Conservation (phyloP, 2,329 filamentous ascomycete genomes). For the Lojkania enalia region DNA sequence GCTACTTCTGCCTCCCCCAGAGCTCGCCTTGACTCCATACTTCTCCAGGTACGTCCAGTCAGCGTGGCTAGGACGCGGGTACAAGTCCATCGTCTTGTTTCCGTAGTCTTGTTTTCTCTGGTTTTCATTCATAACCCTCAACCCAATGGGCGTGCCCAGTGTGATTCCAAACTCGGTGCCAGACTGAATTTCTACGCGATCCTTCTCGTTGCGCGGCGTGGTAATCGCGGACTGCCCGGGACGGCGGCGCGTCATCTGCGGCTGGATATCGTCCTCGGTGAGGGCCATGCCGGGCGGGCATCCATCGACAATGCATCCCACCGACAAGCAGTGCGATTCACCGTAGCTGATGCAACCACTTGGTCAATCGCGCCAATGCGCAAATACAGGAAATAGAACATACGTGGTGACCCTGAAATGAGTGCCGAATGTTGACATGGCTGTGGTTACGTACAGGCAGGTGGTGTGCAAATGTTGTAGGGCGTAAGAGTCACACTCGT, state of each 20-base stretch:
- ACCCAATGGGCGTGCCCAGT: conserved; percentile 84
- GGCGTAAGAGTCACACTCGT: too few relatives aligned
- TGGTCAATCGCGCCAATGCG: conserved; percentile 16
- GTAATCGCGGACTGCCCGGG: conserved; percentile 89
- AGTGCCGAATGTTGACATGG: conserved; percentile 74
- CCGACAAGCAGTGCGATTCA: conserved; percentile 88
- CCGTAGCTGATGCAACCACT: conserved; percentile 62
- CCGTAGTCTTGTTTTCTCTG: conserved; percentile 92
- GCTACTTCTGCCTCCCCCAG: conserved; percentile 84
- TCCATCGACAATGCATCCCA: conserved; percentile 94
- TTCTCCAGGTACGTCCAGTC: conserved; percentile 98
- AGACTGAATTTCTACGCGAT: conserved; percentile 87
- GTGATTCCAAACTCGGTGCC: conserved; percentile 89
- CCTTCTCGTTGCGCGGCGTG: conserved; percentile 90
- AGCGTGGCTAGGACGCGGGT: conserved; percentile 88
- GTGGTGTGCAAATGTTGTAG: neutral
- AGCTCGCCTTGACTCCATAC: conserved; percentile 91
- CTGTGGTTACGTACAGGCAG: neutral
- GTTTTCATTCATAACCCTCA: conserved; percentile 89
- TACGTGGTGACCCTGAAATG: conserved; percentile 81
- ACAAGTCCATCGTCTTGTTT: conserved; percentile 84
- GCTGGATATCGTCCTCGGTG: conserved; percentile 86
- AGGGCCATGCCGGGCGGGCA: conserved; percentile 85
- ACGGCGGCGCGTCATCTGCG: conserved; percentile 86
- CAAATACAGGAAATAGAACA: conserved; percentile 32